These are phyloP conservation scores for Puccinia polysora DNA, from an alignment of 1,284 basidiomycete genomes.

Conservation along the genomic window DNA sequence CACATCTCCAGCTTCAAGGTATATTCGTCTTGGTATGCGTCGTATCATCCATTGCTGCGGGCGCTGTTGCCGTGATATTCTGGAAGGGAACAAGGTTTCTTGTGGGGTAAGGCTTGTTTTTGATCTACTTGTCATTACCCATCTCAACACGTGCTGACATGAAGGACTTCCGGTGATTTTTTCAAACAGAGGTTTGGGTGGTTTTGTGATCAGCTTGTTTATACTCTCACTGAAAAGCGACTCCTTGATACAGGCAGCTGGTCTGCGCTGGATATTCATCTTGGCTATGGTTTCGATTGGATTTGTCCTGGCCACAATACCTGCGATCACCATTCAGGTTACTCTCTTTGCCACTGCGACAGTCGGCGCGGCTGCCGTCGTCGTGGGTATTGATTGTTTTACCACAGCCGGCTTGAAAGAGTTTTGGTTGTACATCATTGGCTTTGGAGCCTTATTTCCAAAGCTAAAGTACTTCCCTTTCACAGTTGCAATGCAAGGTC, in stretches of 20 bases:
- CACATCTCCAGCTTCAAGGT: constrained; percentile 38
- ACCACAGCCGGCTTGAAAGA: constrained; percentile 30
- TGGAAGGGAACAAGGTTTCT: constrained; percentile 31
- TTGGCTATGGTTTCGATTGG: constrained; percentile 16
- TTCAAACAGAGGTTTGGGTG: constrained; percentile 20
- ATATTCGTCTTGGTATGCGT: constrained; percentile 31
- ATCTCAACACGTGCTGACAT: no score
- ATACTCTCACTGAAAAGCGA: constrained; percentile 25
- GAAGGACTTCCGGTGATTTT: no score
- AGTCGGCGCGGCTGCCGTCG: constrained; percentile 28
- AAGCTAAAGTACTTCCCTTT: constrained; percentile 18
- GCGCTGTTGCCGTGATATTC: constrained; percentile 21
- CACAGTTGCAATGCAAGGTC: constrained; percentile 31
- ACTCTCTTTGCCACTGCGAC: constrained; percentile 33
- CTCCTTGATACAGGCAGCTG: constrained; percentile 8
- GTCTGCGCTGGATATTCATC: constrained; percentile 33
- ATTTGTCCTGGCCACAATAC: constrained; percentile 30
- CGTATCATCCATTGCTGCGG: constrained; percentile 19
- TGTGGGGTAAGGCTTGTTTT: constrained; percentile 27
- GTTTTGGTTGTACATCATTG: constrained; percentile 39
- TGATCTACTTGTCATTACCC: no score
- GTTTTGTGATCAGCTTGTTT: constrained; percentile 25
- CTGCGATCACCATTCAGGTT: constrained; percentile 8
- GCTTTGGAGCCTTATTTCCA: constrained; percentile 29
- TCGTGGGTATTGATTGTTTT: constrained; percentile 39